These are phyloP conservation scores for Exserohilum rostratum DNA, from an alignment of 2,329 filamentous ascomycete genomes.

Conservation along the genomic window DNA sequence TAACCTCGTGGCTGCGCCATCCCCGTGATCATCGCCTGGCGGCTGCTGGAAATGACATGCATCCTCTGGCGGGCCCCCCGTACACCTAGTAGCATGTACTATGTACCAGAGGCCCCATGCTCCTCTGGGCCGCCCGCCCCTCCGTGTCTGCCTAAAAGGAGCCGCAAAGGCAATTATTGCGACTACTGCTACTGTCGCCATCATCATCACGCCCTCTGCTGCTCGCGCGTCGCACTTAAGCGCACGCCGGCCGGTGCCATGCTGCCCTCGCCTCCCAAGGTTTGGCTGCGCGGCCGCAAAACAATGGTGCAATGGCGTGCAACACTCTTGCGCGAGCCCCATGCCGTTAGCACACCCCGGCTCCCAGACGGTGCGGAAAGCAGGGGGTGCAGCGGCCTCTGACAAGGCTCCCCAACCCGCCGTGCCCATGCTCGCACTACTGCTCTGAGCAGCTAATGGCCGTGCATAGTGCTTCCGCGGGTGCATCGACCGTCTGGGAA, in stretches of 20 bases:
- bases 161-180: conserved; percentile 13
- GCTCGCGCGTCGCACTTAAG: conserved; percentile 15
- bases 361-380: conserved; percentile 37
- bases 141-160: conserved; percentile 11
- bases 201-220: no score
- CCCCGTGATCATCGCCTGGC: conserved; percentile 6
- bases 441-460: conserved; percentile 23
- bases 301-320: conserved; percentile 35
- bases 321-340: conserved; percentile 19
- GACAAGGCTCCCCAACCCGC: conserved; percentile 36
- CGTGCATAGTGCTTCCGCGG: conserved; percentile 44
- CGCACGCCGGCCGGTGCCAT: conserved; percentile 28
- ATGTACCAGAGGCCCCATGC: no score
- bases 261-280: conserved; percentile 20
- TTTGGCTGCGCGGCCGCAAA: conserved; percentile 33
- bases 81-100: no score
- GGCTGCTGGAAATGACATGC: not conserved
- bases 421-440: conserved; percentile 32
- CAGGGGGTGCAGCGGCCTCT: conserved; percentile 31
- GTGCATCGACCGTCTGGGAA: conserved; percentile 43
- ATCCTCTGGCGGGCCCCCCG: not conserved
- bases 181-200: no score
- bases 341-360: conserved; percentile 29
- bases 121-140: not conserved
- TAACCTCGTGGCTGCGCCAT: conserved; percentile 17